Evolutionary conservation across 2,329 filamentous ascomycete species (phyloP).

Genomic region (Pseudogymnoascus sp.): DNA sequence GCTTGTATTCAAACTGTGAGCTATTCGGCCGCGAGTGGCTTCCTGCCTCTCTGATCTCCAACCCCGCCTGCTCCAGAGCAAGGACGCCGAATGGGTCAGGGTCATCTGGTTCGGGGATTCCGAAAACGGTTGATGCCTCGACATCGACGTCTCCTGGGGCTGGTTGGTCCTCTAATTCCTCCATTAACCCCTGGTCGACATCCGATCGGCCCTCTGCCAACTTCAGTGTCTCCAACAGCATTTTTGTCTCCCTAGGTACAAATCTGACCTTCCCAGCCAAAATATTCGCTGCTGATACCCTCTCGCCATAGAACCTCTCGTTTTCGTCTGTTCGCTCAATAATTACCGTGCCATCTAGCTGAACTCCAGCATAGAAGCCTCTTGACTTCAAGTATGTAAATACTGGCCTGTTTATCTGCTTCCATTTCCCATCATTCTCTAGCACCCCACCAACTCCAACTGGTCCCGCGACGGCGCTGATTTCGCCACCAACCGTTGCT

Average conservation of each 20-base stretch:
- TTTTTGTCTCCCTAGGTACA: slow-evolving; percentile 34
- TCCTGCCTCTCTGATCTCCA: slow-evolving; percentile 87
- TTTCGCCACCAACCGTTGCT: slow-evolving; percentile 73
- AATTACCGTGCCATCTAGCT: slow-evolving; percentile 79
- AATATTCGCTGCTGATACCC: slow-evolving; percentile 54
- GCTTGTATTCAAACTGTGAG: slow-evolving; percentile 76
- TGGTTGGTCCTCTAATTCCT: slow-evolving; percentile 53
- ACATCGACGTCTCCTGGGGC: slow-evolving; percentile 69
- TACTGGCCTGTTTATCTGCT: slow-evolving; percentile 61
- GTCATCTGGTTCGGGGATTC: slow-evolving; percentile 69
- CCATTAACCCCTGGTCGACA: slow-evolving; percentile 60
- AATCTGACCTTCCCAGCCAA: slow-evolving; percentile 32
- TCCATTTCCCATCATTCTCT: slow-evolving; percentile 28
- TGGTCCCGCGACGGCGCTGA: slow-evolving; percentile 69
- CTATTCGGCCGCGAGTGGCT: slow-evolving; percentile 63
- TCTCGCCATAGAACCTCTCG: slow-evolving; percentile 70
- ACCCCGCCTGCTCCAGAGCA: slow-evolving; percentile 80
- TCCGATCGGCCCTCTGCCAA: slow-evolving; percentile 77
- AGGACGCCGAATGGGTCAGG: slow-evolving; percentile 88
- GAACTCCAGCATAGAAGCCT: slow-evolving; percentile 79
- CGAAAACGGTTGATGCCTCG: slow-evolving; percentile 50
- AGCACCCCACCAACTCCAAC: slow-evolving; percentile 62
- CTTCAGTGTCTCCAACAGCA: slow-evolving; percentile 64
- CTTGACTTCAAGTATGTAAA: slow-evolving; percentile 86
- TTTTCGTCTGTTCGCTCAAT: slow-evolving; percentile 86